These are phyloP conservation scores for Ophiocordyceps camponoti-saundersi DNA, from an alignment of 2,329 filamentous ascomycete species.

Conservation along the genomic window DNA sequence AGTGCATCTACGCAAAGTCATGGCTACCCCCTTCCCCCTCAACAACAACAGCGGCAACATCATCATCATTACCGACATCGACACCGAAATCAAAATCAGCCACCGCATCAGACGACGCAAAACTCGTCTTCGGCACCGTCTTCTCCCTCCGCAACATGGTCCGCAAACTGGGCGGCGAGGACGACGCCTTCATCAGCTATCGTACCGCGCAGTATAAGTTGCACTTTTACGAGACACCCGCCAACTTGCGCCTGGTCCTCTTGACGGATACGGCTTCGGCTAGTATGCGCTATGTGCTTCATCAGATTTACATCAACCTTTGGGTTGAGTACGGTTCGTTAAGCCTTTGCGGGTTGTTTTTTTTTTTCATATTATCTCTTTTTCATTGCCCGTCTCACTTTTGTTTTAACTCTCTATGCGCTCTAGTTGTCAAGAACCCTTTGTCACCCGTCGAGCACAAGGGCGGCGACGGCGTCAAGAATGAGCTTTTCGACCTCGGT, in stretches of 20 bases:
- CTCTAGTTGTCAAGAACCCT: constrained; percentile 51
- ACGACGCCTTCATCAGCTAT: constrained; percentile 90
- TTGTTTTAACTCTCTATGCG: neutral
- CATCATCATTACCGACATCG: constrained; percentile 17
- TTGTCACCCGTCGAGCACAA: constrained; percentile 52
- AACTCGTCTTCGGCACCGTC: constrained; percentile 91
- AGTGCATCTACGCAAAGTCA: constrained; percentile 88
- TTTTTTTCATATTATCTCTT: neutral
- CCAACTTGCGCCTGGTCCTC: constrained; percentile 91
- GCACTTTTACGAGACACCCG: constrained; percentile 97
- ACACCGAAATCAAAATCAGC: constrained; percentile 4
- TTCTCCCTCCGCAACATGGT: constrained; percentile 96
- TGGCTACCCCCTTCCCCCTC: constrained; percentile 41
- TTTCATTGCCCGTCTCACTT: no score
- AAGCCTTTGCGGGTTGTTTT: neutral
- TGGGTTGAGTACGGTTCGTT: constrained; percentile 82
- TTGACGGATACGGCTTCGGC: constrained; percentile 77
- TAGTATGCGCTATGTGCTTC: constrained; percentile 84
- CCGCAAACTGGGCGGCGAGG: constrained; percentile 80
- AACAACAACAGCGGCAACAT: neutral
- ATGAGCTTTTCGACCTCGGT: constrained; percentile 54
- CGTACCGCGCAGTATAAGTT: constrained; percentile 92
- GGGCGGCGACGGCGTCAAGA: constrained; percentile 50
- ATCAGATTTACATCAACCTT: constrained; percentile 96
- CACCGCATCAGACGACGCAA: constrained; percentile 61